phyloP scores from a whole-genome alignment of 2,329 filamentous ascomycete species.

The Trichoderma sp. region DNA sequence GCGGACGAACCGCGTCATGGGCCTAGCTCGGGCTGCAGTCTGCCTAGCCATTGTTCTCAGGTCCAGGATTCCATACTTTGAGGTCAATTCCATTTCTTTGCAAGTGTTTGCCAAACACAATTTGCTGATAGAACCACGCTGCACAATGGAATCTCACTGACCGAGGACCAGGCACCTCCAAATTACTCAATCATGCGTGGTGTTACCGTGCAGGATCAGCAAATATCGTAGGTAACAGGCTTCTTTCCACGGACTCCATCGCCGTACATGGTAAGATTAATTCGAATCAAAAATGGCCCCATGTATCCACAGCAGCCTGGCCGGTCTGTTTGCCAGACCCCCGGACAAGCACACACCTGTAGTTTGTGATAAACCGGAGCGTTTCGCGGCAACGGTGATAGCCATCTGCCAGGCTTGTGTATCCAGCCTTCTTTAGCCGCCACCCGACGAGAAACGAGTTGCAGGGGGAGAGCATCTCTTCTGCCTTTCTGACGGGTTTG shows the following conservation, averaged over 20 bases:
- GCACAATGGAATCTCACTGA: neutral
- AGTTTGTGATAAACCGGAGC: neutral
- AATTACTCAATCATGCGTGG: neutral
- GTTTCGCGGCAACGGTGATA: slow-evolving; percentile 6
- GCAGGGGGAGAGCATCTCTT: neutral
- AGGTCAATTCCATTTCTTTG: neutral
- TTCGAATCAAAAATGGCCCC: neutral
- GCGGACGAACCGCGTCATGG: neutral
- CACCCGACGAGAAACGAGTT: neutral
- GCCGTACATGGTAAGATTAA: neutral
- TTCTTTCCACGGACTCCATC: neutral
- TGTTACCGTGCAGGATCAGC: neutral
- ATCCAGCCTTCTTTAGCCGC: neutral
- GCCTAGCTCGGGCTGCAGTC: neutral
- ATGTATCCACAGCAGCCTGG: neutral
- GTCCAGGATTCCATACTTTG: neutral
- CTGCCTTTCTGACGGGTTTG: neutral
- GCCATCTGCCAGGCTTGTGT: neutral
- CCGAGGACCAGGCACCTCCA: neutral
- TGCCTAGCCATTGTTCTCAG: neutral
- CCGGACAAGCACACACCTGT: neutral
- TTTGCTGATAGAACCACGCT: neutral
- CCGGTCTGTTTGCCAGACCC: neutral
- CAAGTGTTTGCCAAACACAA: neutral
- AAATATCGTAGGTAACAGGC: neutral